These are phyloP conservation scores for Boletus rex-veris DNA, from an alignment of 768 basidiomycete genomes.

Conservation along the genomic window DNA sequence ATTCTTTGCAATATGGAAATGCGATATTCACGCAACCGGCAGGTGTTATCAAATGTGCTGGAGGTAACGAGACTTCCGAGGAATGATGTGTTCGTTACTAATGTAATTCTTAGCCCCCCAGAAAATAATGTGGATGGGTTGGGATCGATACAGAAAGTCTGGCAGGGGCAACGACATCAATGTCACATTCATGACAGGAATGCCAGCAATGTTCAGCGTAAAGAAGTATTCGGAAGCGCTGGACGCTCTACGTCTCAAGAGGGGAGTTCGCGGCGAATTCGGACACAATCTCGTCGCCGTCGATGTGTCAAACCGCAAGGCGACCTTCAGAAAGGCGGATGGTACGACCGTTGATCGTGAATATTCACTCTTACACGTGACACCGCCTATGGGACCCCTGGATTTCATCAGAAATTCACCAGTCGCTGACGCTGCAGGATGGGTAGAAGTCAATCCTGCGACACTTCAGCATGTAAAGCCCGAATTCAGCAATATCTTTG, in stretches of 20 bases:
- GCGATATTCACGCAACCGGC: constrained; percentile 96
- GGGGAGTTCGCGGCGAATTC: constrained; percentile 80
- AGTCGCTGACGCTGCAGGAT: constrained; percentile 78
- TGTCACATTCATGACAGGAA: constrained; percentile 82
- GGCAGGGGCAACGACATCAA: constrained; percentile 54
- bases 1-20: constrained; percentile 68
- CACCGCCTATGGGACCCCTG: constrained; percentile 90
- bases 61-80: constrained; percentile 46
- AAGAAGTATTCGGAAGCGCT: constrained; percentile 94
- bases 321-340: constrained; percentile 81
- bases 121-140: constrained; percentile 97
- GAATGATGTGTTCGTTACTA: background rate
- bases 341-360: constrained; percentile 65
- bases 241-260: constrained; percentile 68
- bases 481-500: constrained; percentile 77
- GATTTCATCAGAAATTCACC: constrained; percentile 76
- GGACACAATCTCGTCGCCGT: constrained; percentile 78
- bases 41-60: constrained; percentile 90
- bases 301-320: constrained; percentile 65
- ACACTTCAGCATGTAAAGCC: constrained; percentile 85
- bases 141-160: constrained; percentile 72
- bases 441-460: constrained; percentile 80
- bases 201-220: constrained; percentile 95
- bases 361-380: constrained; percentile 81
- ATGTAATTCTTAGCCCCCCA: constrained; percentile 58